phyloP scores from a whole-genome alignment of 2,329 filamentous ascomycete genomes.

The Gaeumannomyces tritici region DNA sequence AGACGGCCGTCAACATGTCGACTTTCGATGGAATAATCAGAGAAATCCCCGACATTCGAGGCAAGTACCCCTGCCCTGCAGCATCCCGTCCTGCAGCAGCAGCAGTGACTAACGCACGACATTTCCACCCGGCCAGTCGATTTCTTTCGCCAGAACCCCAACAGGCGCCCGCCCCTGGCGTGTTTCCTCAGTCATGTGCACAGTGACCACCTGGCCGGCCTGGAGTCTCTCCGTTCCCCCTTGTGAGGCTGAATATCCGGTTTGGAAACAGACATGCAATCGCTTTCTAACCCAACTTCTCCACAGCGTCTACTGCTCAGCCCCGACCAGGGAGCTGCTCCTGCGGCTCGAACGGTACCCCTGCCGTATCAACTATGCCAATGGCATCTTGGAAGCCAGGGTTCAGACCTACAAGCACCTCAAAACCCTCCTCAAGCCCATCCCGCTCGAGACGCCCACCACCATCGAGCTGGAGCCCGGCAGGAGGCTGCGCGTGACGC shows the following conservation, averaged over 20 bases:
- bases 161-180: slow-evolving; percentile 55
- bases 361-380: slow-evolving; percentile 72
- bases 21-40: slow-evolving; percentile 4
- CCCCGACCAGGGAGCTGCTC: slow-evolving; percentile 71
- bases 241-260: slow-evolving; percentile 41
- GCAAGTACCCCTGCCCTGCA: not conserved
- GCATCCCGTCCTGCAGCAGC: not conserved
- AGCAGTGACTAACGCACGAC: not conserved
- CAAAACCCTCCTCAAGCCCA: slow-evolving; percentile 63
- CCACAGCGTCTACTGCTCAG: slow-evolving; percentile 73
- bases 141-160: slow-evolving; percentile 57
- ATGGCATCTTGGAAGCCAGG: slow-evolving; percentile 65
- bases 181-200: slow-evolving; percentile 91
- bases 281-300: not conserved
- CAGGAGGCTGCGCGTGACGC: slow-evolving; percentile 64
- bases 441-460: slow-evolving; percentile 75
- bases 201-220: slow-evolving; percentile 75
- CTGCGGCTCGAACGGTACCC: slow-evolving; percentile 70
- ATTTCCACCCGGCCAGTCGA: slow-evolving; percentile 51
- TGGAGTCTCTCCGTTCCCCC: slow-evolving; percentile 66
- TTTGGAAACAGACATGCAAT: not conserved
- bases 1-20: not conserved
- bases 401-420: slow-evolving; percentile 71
- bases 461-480: slow-evolving; percentile 63
- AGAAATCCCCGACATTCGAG: slow-evolving; percentile 2